Percentiles rank a stretch among this genome's conserved stretches.
phyloP scores from a whole-genome alignment of 2,329 filamentous ascomycete genomes.

The Cladosporium austrohemisphaericum region DNA sequence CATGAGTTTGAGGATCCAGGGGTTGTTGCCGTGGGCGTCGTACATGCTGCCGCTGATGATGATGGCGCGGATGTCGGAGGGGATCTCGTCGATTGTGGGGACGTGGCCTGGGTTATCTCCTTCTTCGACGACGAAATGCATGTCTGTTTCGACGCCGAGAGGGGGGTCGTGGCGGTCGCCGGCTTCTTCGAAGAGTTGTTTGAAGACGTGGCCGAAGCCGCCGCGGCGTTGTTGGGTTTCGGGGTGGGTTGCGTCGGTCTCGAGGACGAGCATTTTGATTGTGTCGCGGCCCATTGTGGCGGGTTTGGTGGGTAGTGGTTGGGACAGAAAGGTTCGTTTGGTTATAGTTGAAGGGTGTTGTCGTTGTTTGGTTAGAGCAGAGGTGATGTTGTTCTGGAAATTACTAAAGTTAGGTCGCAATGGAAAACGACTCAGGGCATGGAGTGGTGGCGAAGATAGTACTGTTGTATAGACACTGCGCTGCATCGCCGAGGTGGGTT shows the following conservation, averaged over 20 bases:
- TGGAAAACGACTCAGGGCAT: background rate
- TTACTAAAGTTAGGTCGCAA: background rate
- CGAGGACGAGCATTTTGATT: conserved; percentile 52
- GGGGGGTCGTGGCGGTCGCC: conserved; percentile 53
- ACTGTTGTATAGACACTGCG: conserved; percentile 4
- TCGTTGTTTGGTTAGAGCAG: background rate
- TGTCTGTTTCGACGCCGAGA: conserved; percentile 53
- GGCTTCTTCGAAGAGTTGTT: conserved; percentile 50
- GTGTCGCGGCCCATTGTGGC: conserved; percentile 23
- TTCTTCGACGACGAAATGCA: conserved; percentile 53
- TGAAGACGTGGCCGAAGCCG: conserved; percentile 53
- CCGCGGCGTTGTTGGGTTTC: conserved; percentile 50
- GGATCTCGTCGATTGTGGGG: conserved; percentile 47
- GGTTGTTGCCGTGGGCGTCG: conserved; percentile 45
- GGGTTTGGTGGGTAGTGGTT: background rate
- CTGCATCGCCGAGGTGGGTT: conserved; percentile 1
- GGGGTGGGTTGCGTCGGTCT: conserved; percentile 55
- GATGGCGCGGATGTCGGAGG: conserved; percentile 41
- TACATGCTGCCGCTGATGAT: conserved; percentile 47
- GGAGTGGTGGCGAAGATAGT: background rate
- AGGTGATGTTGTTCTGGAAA: background rate
- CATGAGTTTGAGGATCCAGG: conserved; percentile 43
- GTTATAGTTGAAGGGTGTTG: background rate
- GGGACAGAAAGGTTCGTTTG: background rate
- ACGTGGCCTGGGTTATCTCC: conserved; percentile 40